These are phyloP conservation scores for Xerocomus cyaneibrunnescens DNA, from an alignment of 1,284 basidiomycete species.

Conservation along the genomic window DNA sequence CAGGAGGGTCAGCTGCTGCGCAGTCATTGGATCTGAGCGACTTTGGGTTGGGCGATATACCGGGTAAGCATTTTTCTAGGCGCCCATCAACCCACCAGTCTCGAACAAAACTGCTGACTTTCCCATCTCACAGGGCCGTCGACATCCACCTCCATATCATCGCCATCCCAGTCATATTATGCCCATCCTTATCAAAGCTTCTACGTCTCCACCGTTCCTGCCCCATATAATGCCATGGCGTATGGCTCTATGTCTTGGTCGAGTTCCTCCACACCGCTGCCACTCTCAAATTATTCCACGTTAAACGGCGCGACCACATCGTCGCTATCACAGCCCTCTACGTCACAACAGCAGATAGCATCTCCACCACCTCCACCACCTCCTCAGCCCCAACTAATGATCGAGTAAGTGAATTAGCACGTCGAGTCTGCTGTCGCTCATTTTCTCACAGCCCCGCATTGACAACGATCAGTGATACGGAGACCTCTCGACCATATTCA, in stretches of 20 bases:
- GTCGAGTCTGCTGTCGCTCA: slow-evolving; percentile 14
- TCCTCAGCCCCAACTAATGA: slow-evolving; percentile 45
- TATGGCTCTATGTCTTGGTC: slow-evolving; percentile 51
- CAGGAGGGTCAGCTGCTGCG: slow-evolving; percentile 33
- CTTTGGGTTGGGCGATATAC: slow-evolving; percentile 39
- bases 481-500: slow-evolving; percentile 37
- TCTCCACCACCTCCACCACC: slow-evolving; percentile 27
- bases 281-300: slow-evolving; percentile 70
- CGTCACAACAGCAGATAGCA: slow-evolving; percentile 35
- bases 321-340: slow-evolving; percentile 28
- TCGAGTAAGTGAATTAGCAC: slow-evolving; percentile 45
- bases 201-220: slow-evolving; percentile 42
- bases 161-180: slow-evolving; percentile 40
- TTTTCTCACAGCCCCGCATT: slow-evolving; percentile 45
- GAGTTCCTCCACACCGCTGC: slow-evolving; percentile 45
- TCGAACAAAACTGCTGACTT: slow-evolving; percentile 20
- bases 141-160: slow-evolving; percentile 41
- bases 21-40: slow-evolving; percentile 46
- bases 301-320: slow-evolving; percentile 66
- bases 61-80: slow-evolving; percentile 36
- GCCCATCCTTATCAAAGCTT: slow-evolving; percentile 41
- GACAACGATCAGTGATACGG: slow-evolving; percentile 46
- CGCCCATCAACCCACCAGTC: slow-evolving; percentile 22
- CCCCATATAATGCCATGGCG: slow-evolving; percentile 53
- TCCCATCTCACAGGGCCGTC: slow-evolving; percentile 26